phyloP scores from a whole-genome alignment of 1,139 yeast species.

The Hansenula sp. region DNA sequence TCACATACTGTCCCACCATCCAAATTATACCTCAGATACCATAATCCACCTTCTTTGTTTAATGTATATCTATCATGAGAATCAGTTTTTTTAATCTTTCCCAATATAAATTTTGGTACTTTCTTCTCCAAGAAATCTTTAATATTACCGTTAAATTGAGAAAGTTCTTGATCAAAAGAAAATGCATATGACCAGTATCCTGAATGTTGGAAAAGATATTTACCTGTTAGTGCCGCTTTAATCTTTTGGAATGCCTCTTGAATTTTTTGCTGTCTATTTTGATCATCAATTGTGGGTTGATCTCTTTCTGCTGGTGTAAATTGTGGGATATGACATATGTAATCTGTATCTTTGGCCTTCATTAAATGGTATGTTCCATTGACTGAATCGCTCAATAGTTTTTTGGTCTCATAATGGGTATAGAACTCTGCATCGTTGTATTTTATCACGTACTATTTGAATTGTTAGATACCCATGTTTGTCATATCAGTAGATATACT shows the following conservation, averaged over 20 bases:
- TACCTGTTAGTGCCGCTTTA: slow-evolving; percentile 23
- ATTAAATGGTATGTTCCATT: not conserved
- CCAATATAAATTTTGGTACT: slow-evolving; percentile 36
- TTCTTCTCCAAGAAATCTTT: slow-evolving; percentile 2
- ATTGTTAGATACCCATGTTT: not conserved
- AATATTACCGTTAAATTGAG: slow-evolving; percentile 48
- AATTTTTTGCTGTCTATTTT: not conserved
- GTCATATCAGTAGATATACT: slow-evolving; percentile 2
- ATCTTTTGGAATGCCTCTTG: slow-evolving; percentile 5
- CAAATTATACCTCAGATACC: slow-evolving; percentile 48
- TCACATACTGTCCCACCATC: slow-evolving; percentile 71
- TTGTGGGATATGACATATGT: slow-evolving; percentile 10
- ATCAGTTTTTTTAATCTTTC: slow-evolving; percentile 29
- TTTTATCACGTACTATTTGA: not conserved
- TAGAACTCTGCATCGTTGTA: not conserved
- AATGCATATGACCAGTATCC: slow-evolving; percentile 66
- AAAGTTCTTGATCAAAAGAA: slow-evolving; percentile 49
- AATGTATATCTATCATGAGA: slow-evolving; percentile 21
- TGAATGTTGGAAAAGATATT: slow-evolving; percentile 32
- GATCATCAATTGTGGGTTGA: not conserved
- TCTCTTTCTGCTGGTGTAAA: not conserved
- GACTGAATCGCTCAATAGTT: not conserved
- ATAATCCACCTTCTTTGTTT: slow-evolving; percentile 31
- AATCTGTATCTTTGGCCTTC: not conserved
- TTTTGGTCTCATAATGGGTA: not conserved